Base-by-base conservation (phyloP, 2,329 filamentous ascomycete genomes). In the Trichoderma atrobrunneum region DNA sequence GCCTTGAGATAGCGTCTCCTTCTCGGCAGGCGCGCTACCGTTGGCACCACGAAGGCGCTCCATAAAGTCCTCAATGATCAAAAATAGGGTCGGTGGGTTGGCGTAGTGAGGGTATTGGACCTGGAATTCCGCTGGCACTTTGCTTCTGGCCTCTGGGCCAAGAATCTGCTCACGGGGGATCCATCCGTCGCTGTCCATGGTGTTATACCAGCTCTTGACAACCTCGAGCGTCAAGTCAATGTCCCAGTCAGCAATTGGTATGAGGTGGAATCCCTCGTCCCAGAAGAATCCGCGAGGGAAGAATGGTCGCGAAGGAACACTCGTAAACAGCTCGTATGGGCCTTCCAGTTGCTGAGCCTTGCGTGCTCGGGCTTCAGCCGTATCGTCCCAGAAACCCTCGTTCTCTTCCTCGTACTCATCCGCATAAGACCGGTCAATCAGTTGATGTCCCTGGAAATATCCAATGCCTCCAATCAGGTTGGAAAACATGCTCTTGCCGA, bases 151-250 rank as follows among this genome's bases (percentile, higher is more conserved):
- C 83, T 99, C 96, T 3, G 88, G 83, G 2, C 96, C 96, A 2
- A 99, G 88, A 73, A 99, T 98, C 82, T 98, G 95, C 84, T 99
- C 96, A 66, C 96, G 92, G 3, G 91, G 93, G 79, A 99, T 98
- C 96, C 96, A 99, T 69, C 96, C 96, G 80, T 98, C 94, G 18
- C 96, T 92, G 76, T 99, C 96, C 89, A 98, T 97, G 21, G 97
- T 88, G 75, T 91, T 94, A 84, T 97, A 97, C 96, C 96, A 99
- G 82, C 93, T 97, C 83, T 92, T 93, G 74, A 98, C 88, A 75
- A 99, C 94, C 74, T 98, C 94, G 34, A 92, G 84, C 3, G 93
- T 91, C 66, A 98, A 87, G 78, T 98, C 95, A 67, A 94, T 89
- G 79, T 99, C 96, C 93, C 95, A 99, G 75, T 99, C 95, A 24